Evolutionary conservation across 495 filamentous ascomycete species (phyloP).

Genomic region (Penicillium soppii): DNA sequence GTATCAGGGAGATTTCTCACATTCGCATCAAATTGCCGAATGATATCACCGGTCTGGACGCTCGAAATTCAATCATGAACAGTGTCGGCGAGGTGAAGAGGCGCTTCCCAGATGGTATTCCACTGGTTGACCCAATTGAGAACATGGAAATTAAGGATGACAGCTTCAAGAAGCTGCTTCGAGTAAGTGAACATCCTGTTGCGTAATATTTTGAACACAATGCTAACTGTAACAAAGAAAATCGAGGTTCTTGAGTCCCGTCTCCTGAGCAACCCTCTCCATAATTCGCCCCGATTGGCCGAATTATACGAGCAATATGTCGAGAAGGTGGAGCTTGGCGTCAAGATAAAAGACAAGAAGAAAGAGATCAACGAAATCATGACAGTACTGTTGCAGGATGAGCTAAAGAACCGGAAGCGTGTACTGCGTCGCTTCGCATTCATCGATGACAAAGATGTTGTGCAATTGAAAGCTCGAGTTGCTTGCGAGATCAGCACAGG

Average conservation of each 20-base stretch:
- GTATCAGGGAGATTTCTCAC: conserved; percentile 74
- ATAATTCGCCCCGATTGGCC: conserved; percentile 79
- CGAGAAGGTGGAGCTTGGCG: conserved; percentile 69
- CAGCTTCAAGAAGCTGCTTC: conserved; percentile 84
- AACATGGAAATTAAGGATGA: conserved; percentile 93
- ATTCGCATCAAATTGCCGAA: conserved; percentile 77
- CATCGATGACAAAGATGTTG: conserved; percentile 90
- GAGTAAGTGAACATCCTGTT: conserved; percentile 46
- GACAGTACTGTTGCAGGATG: conserved; percentile 86
- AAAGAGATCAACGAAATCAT: conserved; percentile 81
- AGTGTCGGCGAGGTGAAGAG: conserved; percentile 70
- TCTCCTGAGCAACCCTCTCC: conserved; percentile 82
- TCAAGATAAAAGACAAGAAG: conserved; percentile 81
- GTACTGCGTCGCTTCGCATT: conserved; percentile 96
- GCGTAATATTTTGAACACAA: background rate
- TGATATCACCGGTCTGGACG: conserved; percentile 60
- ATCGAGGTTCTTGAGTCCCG: conserved; percentile 95
- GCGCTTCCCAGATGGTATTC: conserved; percentile 90
- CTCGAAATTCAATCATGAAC: conserved; percentile 65
- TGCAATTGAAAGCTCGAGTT: conserved; percentile 92
- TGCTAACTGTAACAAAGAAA: conserved; percentile 53
- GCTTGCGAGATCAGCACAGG: conserved; percentile 96
- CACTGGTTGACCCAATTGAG: conserved; percentile 86
- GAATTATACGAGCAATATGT: conserved; percentile 83
- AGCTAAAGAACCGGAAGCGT: conserved; percentile 91